Percentiles rank a stretch among this genome's conserved stretches.
Evolutionary conservation across 2,329 filamentous ascomycete species (phyloP).

Genomic region (Fusarium udum): DNA sequence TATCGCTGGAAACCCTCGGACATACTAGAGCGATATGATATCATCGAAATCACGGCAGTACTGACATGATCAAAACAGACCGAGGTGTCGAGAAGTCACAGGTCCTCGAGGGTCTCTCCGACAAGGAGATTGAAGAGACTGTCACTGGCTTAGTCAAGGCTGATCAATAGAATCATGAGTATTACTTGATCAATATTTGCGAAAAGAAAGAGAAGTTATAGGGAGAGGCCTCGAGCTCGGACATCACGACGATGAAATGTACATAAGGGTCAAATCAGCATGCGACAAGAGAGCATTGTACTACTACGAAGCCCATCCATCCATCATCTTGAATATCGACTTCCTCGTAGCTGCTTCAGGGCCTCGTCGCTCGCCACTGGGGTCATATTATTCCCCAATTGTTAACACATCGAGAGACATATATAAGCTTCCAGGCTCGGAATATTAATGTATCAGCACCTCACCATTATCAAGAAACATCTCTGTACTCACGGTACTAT

Average conservation of each 20-base stretch:
- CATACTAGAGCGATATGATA: not conserved
- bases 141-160: constrained; percentile 64
- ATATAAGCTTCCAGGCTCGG: not conserved
- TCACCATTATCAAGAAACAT: not conserved
- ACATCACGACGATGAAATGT: constrained; percentile 36
- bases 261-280: constrained; percentile 39
- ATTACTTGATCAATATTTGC: not conserved
- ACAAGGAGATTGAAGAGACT: constrained; percentile 70
- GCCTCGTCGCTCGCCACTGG: not conserved
- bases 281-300: constrained; percentile 36
- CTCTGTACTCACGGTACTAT: constrained; percentile 3
- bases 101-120: constrained; percentile 66
- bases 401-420: not conserved
- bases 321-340: not conserved
- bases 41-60: not conserved
- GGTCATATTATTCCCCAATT: not conserved
- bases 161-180: constrained; percentile 22
- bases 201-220: constrained; percentile 7
- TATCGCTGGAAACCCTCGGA: not conserved
- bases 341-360: not conserved
- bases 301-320: constrained; percentile 22
- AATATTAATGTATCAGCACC: not conserved
- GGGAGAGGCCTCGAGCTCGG: not conserved
- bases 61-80: constrained; percentile 50
- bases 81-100: constrained; percentile 66